Evolutionary conservation across 1,139 yeast species (phyloP), one percentile per base, ranked within the genome.

Genomic region (Debaryomyces fabryi): DNA sequence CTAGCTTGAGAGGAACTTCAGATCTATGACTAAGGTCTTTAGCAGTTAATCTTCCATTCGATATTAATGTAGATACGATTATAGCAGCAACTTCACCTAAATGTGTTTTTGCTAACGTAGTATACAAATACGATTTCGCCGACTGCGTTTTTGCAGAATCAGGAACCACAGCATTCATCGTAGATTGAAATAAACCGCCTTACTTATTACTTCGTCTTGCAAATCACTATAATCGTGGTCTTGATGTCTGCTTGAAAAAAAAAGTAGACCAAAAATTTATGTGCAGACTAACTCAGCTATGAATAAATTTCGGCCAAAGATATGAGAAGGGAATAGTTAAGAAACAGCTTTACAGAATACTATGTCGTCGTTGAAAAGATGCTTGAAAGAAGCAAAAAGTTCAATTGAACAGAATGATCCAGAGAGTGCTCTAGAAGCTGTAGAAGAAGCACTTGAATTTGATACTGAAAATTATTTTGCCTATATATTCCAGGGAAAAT

Each of bases 391-490:
- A 30, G 88, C 90, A 3, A 84, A 79, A 60, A 64, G 64, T 40
- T 85, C 89, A 1, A 67, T 88, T 46, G 78, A 78, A 36, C 68
- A 70, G 12, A 78, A 76, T 24, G 87, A 86, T 54, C 82, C 83
- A 7, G 86, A 81, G 39, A 71, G 76, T 27, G 88, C 86, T 5
- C 64, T 84, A 32, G 80, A 78, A 40, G 62, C 74, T 47, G 78
- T 81, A 10, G 67, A 76, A 23, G 79, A 81, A 45, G 84, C 80
- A 1, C 63, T 87, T 16, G 74, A 72, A 8, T 57, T 68, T 4
- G 96, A 90, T 51, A 69, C 77, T 2, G 56, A 73, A 6, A 82
- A 81, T 60, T 88, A 84, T 66, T 81, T 78, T 62, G 96, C 91
- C 30, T 74, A 74, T 55, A 78, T 87, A 4, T 83, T 84, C 58